Evolutionary conservation across 2,329 filamentous ascomycete species (phyloP).

Genomic region (Xylariaceae sp.): DNA sequence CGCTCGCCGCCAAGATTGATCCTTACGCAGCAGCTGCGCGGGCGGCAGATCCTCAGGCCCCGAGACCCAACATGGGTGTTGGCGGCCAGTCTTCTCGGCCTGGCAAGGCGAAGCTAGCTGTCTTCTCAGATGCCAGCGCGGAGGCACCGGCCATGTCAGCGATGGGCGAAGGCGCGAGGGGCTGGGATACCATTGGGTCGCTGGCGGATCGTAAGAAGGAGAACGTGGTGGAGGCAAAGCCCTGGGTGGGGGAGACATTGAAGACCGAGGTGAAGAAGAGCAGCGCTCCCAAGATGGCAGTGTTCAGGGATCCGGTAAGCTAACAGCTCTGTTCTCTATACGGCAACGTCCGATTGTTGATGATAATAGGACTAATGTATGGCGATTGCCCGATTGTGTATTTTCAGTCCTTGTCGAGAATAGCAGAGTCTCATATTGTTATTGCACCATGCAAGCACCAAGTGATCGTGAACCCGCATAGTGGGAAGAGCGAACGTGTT

Average conservation of each 20-base stretch:
- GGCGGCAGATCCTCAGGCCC: constrained; percentile 67
- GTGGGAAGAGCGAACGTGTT: constrained; percentile 81
- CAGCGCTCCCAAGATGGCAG: constrained; percentile 76
- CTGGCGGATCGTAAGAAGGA: constrained; percentile 91
- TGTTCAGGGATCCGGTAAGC: constrained; percentile 97
- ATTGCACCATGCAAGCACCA: constrained; percentile 74
- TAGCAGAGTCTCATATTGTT: constrained; percentile 65
- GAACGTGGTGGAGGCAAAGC: constrained; percentile 81
- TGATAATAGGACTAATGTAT: constrained; percentile 94
- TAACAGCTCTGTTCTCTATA: constrained; percentile 37
- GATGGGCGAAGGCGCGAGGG: constrained; percentile 61
- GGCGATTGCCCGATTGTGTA: constrained; percentile 43
- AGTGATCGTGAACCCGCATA: constrained; percentile 79
- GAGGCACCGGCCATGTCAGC: constrained; percentile 59
- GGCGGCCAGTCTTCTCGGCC: constrained; percentile 61
- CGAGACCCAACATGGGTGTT: constrained; percentile 51
- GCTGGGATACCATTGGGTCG: constrained; percentile 91
- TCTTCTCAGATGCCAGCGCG: constrained; percentile 81
- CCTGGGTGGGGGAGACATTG: constrained; percentile 90
- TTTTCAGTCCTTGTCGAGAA: constrained; percentile 62
- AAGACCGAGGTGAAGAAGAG: constrained; percentile 83
- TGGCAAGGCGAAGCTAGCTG: constrained; percentile 79
- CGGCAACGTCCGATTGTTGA: constrained; percentile 71
- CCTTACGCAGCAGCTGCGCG: constrained; percentile 68
- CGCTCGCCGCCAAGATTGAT: constrained; percentile 82